These are phyloP conservation scores for Erigeron philadelphicus DNA, from an alignment of 140 eudicot genomes.

Conservation along the genomic window DNA sequence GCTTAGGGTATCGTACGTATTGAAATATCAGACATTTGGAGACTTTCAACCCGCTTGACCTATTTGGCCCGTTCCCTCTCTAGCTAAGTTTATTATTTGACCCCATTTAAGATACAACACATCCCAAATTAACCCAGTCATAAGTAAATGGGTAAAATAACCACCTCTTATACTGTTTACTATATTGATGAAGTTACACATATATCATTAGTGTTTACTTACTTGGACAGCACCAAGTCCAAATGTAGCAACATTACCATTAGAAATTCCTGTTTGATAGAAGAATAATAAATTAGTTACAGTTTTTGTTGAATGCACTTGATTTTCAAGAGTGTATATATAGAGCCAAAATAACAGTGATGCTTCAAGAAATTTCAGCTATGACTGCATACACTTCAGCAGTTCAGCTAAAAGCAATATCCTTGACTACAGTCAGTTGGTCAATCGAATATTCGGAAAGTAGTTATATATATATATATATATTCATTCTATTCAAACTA, in stretches of 20 bases:
- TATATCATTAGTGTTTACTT: conserved; percentile 7
- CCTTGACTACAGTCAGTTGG: too few relatives aligned
- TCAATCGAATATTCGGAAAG: background rate
- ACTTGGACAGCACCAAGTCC: conserved; percentile 88
- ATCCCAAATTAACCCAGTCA: background rate
- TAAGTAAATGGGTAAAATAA: background rate
- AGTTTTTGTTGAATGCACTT: background rate
- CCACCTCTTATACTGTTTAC: background rate
- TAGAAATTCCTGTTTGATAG: conserved; percentile 52
- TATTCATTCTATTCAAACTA: background rate
- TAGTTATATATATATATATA: too few relatives aligned
- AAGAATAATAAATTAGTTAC: conserved; percentile 7
- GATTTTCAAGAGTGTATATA: background rate
- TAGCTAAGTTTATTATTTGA: background rate
- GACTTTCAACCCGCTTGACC: background rate
- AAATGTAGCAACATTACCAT: conserved; percentile 66
- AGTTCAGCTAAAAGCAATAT: too few relatives aligned
- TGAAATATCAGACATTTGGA: background rate
- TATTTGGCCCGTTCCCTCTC: background rate
- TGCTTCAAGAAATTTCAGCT: background rate
- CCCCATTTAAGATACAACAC: background rate
- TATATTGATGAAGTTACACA: background rate
- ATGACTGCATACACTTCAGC: too few relatives aligned
- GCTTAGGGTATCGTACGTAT: background rate
- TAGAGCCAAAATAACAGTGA: background rate